Percentiles rank a stretch among this genome's conserved stretches.
Evolutionary conservation across 192 early-diverging fungal species (phyloP).

Genomic region (Umbelopsis sp.): DNA sequence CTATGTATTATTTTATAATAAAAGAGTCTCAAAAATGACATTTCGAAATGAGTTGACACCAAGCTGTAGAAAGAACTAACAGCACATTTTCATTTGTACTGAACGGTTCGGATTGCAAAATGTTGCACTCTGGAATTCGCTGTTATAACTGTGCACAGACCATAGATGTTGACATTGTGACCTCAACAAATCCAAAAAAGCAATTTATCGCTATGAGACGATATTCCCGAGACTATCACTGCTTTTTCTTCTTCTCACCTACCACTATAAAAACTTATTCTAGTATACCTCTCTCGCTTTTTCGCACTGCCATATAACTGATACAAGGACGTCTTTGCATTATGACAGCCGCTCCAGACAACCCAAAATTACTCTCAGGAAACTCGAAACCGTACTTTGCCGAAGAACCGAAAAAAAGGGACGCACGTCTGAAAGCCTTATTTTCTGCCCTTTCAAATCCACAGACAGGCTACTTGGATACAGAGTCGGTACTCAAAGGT

Average conservation of each 20-base stretch:
- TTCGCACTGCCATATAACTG: not conserved
- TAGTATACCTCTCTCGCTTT: not conserved
- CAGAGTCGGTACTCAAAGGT: slow-evolving; percentile 33
- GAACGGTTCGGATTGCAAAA: not conserved
- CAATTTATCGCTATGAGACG: not conserved
- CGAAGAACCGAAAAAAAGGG: slow-evolving; percentile 28
- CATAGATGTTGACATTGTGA: slow-evolving; percentile 11
- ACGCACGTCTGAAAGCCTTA: slow-evolving; percentile 29
- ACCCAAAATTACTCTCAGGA: not conserved
- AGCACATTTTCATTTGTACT: not conserved
- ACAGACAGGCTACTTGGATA: slow-evolving; percentile 31
- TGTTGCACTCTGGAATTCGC: not conserved
- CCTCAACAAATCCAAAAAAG: not conserved
- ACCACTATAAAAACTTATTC: not conserved
- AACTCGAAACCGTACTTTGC: slow-evolving; percentile 21
- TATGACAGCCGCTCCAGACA: not conserved
- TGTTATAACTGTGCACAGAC: not conserved
- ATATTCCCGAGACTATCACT: not conserved
- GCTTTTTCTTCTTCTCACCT: not conserved
- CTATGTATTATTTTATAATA: too few species aligned
- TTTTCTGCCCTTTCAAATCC: slow-evolving; percentile 35
- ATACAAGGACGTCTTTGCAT: not conserved
- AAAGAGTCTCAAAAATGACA: too few species aligned
- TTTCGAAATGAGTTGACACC: too few species aligned
- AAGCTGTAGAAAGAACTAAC: too few species aligned